Conservation (phyloP, 164 flowering plant genomes). For the Nymphaea colorata region DNA sequence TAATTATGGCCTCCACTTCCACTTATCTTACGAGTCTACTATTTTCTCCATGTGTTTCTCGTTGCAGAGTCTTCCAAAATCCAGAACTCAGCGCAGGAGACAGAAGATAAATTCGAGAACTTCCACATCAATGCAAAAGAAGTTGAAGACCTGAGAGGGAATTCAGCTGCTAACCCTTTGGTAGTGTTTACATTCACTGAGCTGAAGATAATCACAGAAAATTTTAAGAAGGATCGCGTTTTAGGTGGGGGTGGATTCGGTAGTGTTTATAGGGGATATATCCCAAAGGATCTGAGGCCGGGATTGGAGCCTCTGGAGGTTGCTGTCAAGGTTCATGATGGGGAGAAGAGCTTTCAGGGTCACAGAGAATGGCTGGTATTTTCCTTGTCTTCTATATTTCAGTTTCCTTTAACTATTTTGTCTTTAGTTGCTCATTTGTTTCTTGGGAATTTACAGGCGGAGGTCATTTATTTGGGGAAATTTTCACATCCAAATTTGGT, state of each 20-base stretch:
- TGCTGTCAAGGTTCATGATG: conserved; percentile 97
- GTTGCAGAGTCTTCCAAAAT: conserved; percentile 11
- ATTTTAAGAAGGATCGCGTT: conserved; percentile 64
- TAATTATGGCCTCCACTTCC: too few relatives aligned
- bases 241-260: conserved; percentile 97
- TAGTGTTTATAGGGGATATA: conserved; percentile 76
- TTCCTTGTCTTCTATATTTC: not conserved
- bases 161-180: conserved; percentile 64
- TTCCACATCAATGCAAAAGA: conserved; percentile 83
- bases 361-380: conserved; percentile 98
- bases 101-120: conserved; percentile 1
- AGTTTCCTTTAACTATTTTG: too few relatives aligned
- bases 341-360: conserved; percentile 83
- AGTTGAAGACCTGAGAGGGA: conserved; percentile 74
- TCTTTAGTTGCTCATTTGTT: not conserved
- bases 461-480: conserved; percentile 89
- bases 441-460: conserved; percentile 41
- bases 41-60: not conserved
- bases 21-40: too few relatives aligned
- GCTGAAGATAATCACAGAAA: conserved; percentile 57
- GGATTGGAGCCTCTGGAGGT: conserved; percentile 53
- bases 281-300: conserved; percentile 43
- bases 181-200: conserved; percentile 63
- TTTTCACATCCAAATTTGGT: conserved; percentile 97
- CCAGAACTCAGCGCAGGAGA: conserved; percentile 1